Percentiles rank a stretch among this genome's conserved stretches.
Conservation (phyloP, 2,329 filamentous ascomycete genomes). For the Alternaria sp. region DNA sequence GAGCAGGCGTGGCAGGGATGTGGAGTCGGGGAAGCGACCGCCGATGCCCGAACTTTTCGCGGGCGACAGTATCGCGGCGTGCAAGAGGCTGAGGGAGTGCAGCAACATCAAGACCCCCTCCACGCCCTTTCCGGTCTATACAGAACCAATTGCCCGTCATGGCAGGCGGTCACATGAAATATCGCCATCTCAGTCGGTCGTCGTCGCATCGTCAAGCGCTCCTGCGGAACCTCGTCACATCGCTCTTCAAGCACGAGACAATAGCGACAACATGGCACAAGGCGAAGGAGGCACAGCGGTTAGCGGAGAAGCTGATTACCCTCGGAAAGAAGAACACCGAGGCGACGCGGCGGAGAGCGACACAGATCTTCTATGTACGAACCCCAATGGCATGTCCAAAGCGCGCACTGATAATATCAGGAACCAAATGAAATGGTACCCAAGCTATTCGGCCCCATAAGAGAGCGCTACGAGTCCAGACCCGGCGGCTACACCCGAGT, state of each 20-base stretch:
- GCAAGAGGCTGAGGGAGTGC: conserved; percentile 3
- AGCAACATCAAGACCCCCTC: conserved; percentile 10
- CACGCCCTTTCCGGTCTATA: conserved; percentile 4
- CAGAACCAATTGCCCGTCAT: conserved; percentile 56
- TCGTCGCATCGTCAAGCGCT: conserved; percentile 90
- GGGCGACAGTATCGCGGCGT: conserved; percentile 1
- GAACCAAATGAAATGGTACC: conserved; percentile 73
- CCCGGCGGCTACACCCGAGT: conserved; percentile 96
- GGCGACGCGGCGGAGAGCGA: conserved; percentile 75
- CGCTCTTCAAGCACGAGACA: conserved; percentile 89
- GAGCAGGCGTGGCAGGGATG: conserved; percentile 10
- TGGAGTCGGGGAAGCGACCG: conserved; percentile 23
- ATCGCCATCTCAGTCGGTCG: conserved; percentile 83
- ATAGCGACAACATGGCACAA: conserved; percentile 96
- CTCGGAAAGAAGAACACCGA: conserved; percentile 92
- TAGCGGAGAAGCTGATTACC: conserved; percentile 94
- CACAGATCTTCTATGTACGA: conserved; percentile 83
- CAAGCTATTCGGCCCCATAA: conserved; percentile 86
- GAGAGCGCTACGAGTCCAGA: conserved; percentile 76
- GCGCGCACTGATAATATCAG: conserved; percentile 51
- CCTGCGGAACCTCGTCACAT: conserved; percentile 93
- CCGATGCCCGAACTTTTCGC: conserved; percentile 37
- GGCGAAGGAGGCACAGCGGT: conserved; percentile 92
- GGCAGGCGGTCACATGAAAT: conserved; percentile 87
- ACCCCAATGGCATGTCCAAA: not conserved